A percentile compares a stretch with the other conserved stretches of the same genome.
phyloP scores from a whole-genome alignment of 768 basidiomycete species.

The Leccinum boreale region DNA sequence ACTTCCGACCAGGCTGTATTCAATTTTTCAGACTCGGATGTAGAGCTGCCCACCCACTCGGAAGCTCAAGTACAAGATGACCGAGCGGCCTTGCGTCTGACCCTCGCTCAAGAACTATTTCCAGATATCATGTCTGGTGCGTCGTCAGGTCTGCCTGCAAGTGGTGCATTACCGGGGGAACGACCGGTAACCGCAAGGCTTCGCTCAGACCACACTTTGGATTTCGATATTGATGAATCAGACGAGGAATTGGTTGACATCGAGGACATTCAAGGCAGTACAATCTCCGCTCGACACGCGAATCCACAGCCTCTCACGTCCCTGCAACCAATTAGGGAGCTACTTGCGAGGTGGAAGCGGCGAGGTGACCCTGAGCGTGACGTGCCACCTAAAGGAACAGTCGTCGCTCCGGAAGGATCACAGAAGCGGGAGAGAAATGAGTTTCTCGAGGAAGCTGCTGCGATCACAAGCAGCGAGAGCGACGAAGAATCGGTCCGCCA shows the following conservation, averaged over 20 bases:
- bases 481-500: constrained; percentile 13
- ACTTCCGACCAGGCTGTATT: not conserved
- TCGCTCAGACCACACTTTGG: constrained; percentile 1
- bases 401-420: not conserved
- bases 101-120: constrained; percentile 1
- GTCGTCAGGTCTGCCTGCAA: not conserved
- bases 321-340: constrained; percentile 13
- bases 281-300: constrained; percentile 1
- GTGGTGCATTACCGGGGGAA: not conserved
- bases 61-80: not conserved
- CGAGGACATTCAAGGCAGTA: not conserved
- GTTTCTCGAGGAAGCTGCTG: constrained; percentile 7
- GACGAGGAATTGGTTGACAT: not conserved
- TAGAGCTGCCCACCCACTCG: constrained; percentile 1
- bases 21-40: constrained; percentile 9
- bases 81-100: not conserved
- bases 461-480: constrained; percentile 12
- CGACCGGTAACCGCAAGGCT: not conserved
- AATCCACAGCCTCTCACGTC: constrained; percentile 1
- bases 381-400: not conserved
- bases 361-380: constrained; percentile 4
- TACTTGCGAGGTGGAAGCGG: constrained; percentile 8
- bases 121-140: not conserved
- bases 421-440: constrained; percentile 6
- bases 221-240: constrained; percentile 7